A percentile compares a stretch with the other conserved stretches of the same genome.
Evolutionary conservation across 805 yeast species (phyloP).

Genomic region (Candida anglica): DNA sequence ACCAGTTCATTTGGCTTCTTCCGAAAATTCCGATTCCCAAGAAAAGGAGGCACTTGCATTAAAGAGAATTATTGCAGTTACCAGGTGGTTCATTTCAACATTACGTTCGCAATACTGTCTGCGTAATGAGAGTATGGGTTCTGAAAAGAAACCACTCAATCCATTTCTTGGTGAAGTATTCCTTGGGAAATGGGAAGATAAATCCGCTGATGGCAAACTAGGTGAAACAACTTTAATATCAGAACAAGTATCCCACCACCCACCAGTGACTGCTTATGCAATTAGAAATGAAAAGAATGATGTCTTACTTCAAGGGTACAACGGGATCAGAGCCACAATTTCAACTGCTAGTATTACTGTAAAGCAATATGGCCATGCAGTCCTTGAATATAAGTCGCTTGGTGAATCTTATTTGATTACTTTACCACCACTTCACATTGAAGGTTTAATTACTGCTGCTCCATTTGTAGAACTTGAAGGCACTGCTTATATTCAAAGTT

Average conservation of each 20-base stretch:
- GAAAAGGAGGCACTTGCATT: conserved; percentile 44
- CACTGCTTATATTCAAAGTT: conserved; percentile 75
- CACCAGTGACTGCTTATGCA: conserved; percentile 94
- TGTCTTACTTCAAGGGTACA: conserved; percentile 79
- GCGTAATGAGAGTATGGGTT: conserved; percentile 86
- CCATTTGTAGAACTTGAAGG: conserved; percentile 96
- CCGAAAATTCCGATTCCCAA: conserved; percentile 31
- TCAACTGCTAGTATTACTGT: conserved; percentile 74
- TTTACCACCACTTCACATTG: conserved; percentile 93
- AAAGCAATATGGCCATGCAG: conserved; percentile 89
- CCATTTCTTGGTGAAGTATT: conserved; percentile 95
- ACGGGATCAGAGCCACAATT: conserved; percentile 82
- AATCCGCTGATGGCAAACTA: conserved; percentile 39
- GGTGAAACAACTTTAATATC: conserved; percentile 79
- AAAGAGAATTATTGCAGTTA: conserved; percentile 74
- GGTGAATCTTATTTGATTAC: conserved; percentile 73
- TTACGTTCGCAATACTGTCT: conserved; percentile 91
- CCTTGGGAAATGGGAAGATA: conserved; percentile 80
- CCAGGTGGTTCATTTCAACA: conserved; percentile 88
- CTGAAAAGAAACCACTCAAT: conserved; percentile 94
- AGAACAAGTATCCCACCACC: conserved; percentile 97
- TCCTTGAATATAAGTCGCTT: conserved; percentile 58
- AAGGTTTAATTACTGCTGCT: conserved; percentile 84
- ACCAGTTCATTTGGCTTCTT: conserved; percentile 49
- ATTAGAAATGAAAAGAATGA: conserved; percentile 69